phyloP scores from a whole-genome alignment of 305 asterid genomes.

The Andrographis paniculata region DNA sequence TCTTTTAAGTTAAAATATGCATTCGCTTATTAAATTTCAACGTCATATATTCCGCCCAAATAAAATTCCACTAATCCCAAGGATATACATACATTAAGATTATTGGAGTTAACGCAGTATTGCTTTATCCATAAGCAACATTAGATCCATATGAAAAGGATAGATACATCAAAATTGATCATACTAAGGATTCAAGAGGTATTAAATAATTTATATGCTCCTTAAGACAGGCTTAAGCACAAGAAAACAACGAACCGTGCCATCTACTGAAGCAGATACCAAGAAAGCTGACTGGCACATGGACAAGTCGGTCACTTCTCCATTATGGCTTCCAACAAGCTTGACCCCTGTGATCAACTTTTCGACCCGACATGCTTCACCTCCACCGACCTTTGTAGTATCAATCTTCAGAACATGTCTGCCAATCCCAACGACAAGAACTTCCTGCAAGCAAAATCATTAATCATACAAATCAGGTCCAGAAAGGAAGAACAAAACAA shows the following conservation, averaged over 20 bases:
- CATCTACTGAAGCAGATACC: slow-evolving; percentile 81
- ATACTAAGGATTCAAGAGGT: neutral
- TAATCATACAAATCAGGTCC: neutral
- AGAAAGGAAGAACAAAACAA: neutral
- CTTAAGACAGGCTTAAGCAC: neutral
- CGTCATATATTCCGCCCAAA: too few relatives aligned
- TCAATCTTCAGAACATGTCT: slow-evolving; percentile 55
- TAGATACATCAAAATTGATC: too few relatives aligned
- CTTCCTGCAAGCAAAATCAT: slow-evolving; percentile 35
- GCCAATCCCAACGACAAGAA: slow-evolving; percentile 77
- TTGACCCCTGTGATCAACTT: slow-evolving; percentile 71
- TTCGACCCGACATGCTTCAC: slow-evolving; percentile 46
- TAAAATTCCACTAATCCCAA: too few relatives aligned
- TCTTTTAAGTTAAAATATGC: too few relatives aligned
- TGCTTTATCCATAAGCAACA: too few relatives aligned
- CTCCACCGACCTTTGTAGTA: slow-evolving; percentile 69
- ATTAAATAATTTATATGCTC: neutral
- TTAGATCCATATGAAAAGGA: too few relatives aligned
- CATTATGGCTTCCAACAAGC: slow-evolving; percentile 75
- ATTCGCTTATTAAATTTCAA: too few relatives aligned
- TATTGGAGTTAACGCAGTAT: too few relatives aligned
- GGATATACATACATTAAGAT: too few relatives aligned
- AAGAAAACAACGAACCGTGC: slow-evolving; percentile 48
- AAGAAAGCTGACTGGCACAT: slow-evolving; percentile 86
- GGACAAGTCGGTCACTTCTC: slow-evolving; percentile 77